phyloP scores from a whole-genome alignment of 805 yeast genomes.

The Candida germanica region DNA sequence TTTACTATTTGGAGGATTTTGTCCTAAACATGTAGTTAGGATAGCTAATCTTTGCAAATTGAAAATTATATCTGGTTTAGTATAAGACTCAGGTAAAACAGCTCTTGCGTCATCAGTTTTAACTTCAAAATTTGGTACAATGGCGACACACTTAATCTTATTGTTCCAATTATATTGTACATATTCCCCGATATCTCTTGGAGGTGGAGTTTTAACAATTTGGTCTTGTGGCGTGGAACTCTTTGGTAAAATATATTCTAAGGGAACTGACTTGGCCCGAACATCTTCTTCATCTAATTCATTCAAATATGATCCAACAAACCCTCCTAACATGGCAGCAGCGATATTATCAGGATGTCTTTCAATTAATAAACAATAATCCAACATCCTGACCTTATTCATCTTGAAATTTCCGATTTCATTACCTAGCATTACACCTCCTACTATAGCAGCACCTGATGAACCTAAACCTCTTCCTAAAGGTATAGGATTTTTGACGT shows the following conservation, averaged over 20 bases:
- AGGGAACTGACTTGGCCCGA: slow-evolving; percentile 67
- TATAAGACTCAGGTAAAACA: slow-evolving; percentile 79
- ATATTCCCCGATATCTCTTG: slow-evolving; percentile 82
- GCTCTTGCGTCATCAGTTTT: slow-evolving; percentile 89
- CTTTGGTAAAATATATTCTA: slow-evolving; percentile 79
- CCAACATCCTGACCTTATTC: slow-evolving; percentile 79
- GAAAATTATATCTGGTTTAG: slow-evolving; percentile 80
- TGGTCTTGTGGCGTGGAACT: slow-evolving; percentile 60
- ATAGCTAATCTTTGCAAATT: slow-evolving; percentile 92
- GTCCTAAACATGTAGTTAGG: slow-evolving; percentile 87
- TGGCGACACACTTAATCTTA: slow-evolving; percentile 80
- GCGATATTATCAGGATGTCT: slow-evolving; percentile 98
- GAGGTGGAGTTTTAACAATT: slow-evolving; percentile 50
- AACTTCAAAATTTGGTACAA: slow-evolving; percentile 92
- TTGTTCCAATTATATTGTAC: slow-evolving; percentile 80
- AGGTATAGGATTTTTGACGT: slow-evolving; percentile 88
- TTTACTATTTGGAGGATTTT: slow-evolving; percentile 75
- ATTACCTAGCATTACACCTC: slow-evolving; percentile 88
- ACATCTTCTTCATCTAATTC: slow-evolving; percentile 71
- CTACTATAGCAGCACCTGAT: slow-evolving; percentile 97
- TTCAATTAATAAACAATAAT: slow-evolving; percentile 94
- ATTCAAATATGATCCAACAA: slow-evolving; percentile 90
- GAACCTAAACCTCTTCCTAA: slow-evolving; percentile 97
- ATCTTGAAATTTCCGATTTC: slow-evolving; percentile 74
- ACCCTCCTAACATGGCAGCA: slow-evolving; percentile 99